Percentiles rank a stretch among this genome's conserved stretches.
Conservation (phyloP, 768 basidiomycete genomes). For the Postia placenta region DNA sequence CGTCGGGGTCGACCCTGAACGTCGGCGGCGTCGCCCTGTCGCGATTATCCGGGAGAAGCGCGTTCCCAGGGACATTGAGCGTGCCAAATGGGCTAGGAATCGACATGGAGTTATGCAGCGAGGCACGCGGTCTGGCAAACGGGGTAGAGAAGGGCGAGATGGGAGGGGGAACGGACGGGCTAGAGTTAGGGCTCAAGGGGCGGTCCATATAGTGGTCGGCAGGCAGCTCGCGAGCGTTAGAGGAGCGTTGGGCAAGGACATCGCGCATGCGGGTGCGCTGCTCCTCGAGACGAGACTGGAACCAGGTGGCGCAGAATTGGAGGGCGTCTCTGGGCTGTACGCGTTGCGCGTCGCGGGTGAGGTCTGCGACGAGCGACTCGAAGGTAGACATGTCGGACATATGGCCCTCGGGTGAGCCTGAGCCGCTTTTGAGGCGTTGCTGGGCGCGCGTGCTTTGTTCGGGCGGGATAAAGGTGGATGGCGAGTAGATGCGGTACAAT, state of each 20-base stretch:
- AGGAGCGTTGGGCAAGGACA: conserved; percentile 47
- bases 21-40: conserved; percentile 31
- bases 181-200: conserved; percentile 29
- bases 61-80: conserved; percentile 77
- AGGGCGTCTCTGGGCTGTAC: conserved; percentile 87
- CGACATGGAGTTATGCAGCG: conserved; percentile 45
- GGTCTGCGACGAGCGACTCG: conserved; percentile 73
- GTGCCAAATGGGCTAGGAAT: conserved; percentile 67
- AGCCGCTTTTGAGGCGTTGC: not conserved
- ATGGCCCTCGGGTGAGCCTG: conserved; percentile 2
- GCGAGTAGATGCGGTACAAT: not conserved
- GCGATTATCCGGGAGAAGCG: conserved; percentile 50
- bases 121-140: conserved; percentile 43
- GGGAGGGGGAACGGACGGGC: conserved; percentile 31
- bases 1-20: conserved; percentile 54
- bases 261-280: conserved; percentile 73
- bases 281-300: conserved; percentile 81
- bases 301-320: conserved; percentile 94
- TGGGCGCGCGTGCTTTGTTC: not conserved
- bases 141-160: conserved; percentile 55
- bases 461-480: not conserved
- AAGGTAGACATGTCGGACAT: conserved; percentile 60
- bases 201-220: conserved; percentile 54
- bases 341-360: conserved; percentile 80
- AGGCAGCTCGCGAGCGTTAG: conserved; percentile 47